Percentiles rank a stretch among this genome's conserved stretches.
Conservation (phyloP, 2,329 filamentous ascomycete species). For the Monascus ruber region DNA sequence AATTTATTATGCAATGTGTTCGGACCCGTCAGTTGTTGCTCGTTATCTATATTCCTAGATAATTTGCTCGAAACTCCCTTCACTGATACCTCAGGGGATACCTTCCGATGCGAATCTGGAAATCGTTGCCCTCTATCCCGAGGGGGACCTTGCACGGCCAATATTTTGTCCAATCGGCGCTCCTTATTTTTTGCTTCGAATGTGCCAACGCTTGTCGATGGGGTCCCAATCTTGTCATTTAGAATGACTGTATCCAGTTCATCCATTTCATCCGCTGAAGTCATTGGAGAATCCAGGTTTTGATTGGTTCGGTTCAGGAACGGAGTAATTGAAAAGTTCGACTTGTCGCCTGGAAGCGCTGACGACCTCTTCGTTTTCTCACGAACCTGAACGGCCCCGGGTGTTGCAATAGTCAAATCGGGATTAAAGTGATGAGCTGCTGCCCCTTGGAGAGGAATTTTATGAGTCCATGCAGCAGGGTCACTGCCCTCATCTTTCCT, state of each 20-base stretch:
- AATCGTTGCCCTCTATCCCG: too few species aligned
- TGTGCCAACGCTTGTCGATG: conserved; percentile 1
- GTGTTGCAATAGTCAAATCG: conserved; percentile 40
- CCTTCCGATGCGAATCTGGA: too few species aligned
- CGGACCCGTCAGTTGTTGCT: conserved; percentile 17
- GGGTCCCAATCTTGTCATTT: conserved; percentile 2
- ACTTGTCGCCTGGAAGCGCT: conserved; percentile 67
- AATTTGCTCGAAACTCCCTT: neutral
- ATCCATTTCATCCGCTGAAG: conserved; percentile 17
- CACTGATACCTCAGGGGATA: too few species aligned
- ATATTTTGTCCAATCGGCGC: too few species aligned
- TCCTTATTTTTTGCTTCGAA: neutral
- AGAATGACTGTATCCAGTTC: conserved; percentile 8
- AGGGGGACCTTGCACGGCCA: too few species aligned
- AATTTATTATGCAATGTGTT: conserved; percentile 10
- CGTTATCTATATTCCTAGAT: conserved; percentile 2
- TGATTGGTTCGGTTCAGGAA: conserved; percentile 70
- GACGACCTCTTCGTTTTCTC: conserved; percentile 51
- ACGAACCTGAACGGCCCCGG: conserved; percentile 33
- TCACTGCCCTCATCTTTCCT: conserved; percentile 15
- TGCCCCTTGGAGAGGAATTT: conserved; percentile 19
- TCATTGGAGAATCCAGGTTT: conserved; percentile 28
- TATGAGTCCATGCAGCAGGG: conserved; percentile 30
- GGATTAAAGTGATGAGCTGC: conserved; percentile 24
- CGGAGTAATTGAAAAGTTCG: conserved; percentile 84